A percentile compares a stretch with the other conserved stretches of the same genome.
Evolutionary conservation across 2,329 filamentous ascomycete genomes (phyloP).

Genomic region (Penicillium sp.): DNA sequence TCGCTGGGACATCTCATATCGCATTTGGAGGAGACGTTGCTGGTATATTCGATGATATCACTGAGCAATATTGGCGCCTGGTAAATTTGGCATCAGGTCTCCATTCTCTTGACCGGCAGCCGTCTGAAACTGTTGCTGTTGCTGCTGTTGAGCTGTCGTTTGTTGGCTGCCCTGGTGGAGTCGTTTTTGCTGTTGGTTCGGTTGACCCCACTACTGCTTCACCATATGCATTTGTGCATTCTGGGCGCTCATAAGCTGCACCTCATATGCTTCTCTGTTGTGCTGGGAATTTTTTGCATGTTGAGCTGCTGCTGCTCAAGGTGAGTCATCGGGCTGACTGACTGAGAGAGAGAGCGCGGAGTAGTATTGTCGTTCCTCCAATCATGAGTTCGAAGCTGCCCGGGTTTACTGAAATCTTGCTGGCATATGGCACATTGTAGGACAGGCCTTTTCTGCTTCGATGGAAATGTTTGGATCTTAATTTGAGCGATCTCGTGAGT

Average conservation of each 20-base stretch:
- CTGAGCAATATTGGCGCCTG: slow-evolving; percentile 34
- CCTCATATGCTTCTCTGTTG: slow-evolving; percentile 42
- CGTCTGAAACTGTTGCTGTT: slow-evolving; percentile 45
- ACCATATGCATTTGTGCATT: slow-evolving; percentile 44
- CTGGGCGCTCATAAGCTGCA: slow-evolving; percentile 44
- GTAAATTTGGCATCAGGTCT: slow-evolving; percentile 39
- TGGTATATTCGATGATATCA: slow-evolving; percentile 44
- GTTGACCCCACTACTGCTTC: slow-evolving; percentile 35
- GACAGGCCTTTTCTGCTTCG: background rate
- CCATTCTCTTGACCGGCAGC: slow-evolving; percentile 46
- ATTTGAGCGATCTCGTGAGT: background rate
- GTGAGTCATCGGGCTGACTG: too few relatives aligned
- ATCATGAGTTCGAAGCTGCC: background rate
- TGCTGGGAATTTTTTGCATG: slow-evolving; percentile 27
- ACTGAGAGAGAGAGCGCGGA: background rate
- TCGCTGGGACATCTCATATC: slow-evolving; percentile 44
- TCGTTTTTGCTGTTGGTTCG: slow-evolving; percentile 30
- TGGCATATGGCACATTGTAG: background rate
- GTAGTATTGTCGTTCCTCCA: background rate
- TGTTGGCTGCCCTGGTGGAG: slow-evolving; percentile 39
- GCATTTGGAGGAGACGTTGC: slow-evolving; percentile 39
- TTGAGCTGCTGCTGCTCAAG: background rate
- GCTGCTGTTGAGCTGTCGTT: slow-evolving; percentile 39
- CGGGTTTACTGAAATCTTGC: background rate
- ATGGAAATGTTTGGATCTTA: background rate